Evolutionary conservation across 1,284 basidiomycete species (phyloP).

Genomic region (Puccinia hordei): DNA sequence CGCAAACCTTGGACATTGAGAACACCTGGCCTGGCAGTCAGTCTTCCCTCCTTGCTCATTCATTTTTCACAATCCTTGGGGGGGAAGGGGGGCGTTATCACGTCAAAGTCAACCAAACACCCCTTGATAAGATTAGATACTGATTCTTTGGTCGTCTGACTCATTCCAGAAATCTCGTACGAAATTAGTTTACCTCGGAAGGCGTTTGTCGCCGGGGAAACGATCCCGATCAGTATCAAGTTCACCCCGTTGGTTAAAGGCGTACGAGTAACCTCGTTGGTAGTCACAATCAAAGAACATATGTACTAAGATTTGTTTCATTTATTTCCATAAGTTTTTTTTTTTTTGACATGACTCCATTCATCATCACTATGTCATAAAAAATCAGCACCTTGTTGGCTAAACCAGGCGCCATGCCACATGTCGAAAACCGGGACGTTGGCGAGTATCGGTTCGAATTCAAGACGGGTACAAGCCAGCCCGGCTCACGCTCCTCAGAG

Average conservation of each 20-base stretch:
- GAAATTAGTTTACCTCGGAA: slow-evolving; percentile 62
- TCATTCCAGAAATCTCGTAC: slow-evolving; percentile 55
- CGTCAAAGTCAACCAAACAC: too few species aligned
- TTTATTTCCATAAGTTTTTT: background rate
- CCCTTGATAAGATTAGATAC: too few species aligned
- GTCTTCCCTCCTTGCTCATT: background rate
- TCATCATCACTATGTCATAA: background rate
- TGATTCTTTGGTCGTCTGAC: too few species aligned
- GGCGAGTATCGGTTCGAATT: slow-evolving; percentile 37
- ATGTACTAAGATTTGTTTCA: slow-evolving; percentile 53
- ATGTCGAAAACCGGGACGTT: slow-evolving; percentile 47
- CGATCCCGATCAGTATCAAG: slow-evolving; percentile 76
- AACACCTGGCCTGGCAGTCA: slow-evolving; percentile 86
- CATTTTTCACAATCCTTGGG: too few species aligned
- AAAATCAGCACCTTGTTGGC: slow-evolving; percentile 10
- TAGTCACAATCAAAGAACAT: slow-evolving; percentile 73
- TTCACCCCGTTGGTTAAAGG: slow-evolving; percentile 85
- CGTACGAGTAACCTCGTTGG: slow-evolving; percentile 70
- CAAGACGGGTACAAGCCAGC: slow-evolving; percentile 20
- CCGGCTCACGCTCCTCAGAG: background rate
- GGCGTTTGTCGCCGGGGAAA: slow-evolving; percentile 86
- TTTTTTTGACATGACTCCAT: too few species aligned
- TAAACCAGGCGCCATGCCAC: slow-evolving; percentile 27
- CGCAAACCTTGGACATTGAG: slow-evolving; percentile 85
- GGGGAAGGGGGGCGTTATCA: too few species aligned